A percentile compares a stretch with the other conserved stretches of the same genome.
Conservation (phyloP, 208 protist species). For the Acanthamoeba quina region DNA sequence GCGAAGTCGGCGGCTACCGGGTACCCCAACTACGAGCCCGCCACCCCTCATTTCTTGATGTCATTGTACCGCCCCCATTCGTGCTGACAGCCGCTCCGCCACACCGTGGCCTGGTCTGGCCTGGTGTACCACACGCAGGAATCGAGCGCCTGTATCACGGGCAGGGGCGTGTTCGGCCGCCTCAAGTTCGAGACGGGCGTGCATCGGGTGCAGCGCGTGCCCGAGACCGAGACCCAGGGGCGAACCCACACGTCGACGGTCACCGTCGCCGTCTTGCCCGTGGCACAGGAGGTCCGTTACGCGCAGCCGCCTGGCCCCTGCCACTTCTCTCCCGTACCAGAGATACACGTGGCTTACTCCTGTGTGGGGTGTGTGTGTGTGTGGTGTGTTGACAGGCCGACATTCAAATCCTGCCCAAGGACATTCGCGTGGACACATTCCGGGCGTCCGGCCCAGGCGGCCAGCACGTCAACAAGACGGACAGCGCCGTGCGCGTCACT, state of each 20-base stretch:
- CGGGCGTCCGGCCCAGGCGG: constrained; percentile 88
- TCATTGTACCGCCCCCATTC: not conserved
- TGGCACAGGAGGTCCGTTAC: constrained; percentile 78
- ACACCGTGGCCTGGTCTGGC: too few relatives aligned
- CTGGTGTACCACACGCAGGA: constrained; percentile 74
- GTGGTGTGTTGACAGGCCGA: constrained; percentile 70
- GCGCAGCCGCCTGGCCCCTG: too few relatives aligned
- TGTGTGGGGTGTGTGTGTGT: not conserved
- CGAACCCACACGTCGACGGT: constrained; percentile 89
- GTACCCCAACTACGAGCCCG: not conserved
- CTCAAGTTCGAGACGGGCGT: constrained; percentile 89
- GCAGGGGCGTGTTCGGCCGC: constrained; percentile 84
- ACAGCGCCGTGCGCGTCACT: constrained; percentile 90
- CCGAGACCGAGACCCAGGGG: constrained; percentile 88
- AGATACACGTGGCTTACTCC: too few relatives aligned
- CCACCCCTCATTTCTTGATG: not conserved
- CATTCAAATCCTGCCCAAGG: constrained; percentile 81
- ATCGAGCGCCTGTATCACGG: constrained; percentile 76
- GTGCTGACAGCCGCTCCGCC: too few relatives aligned
- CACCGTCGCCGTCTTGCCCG: constrained; percentile 89
- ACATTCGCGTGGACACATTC: constrained; percentile 87
- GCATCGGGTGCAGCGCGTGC: constrained; percentile 91
- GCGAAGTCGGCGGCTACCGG: constrained; percentile 77
- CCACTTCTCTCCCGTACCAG: not conserved
- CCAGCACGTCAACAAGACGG: constrained; percentile 92